A percentile compares a stretch with the other conserved stretches of the same genome.
These are phyloP conservation scores for Panicum virgatum DNA, from an alignment of 202 grass and related monocot species.

Conservation along the genomic window DNA sequence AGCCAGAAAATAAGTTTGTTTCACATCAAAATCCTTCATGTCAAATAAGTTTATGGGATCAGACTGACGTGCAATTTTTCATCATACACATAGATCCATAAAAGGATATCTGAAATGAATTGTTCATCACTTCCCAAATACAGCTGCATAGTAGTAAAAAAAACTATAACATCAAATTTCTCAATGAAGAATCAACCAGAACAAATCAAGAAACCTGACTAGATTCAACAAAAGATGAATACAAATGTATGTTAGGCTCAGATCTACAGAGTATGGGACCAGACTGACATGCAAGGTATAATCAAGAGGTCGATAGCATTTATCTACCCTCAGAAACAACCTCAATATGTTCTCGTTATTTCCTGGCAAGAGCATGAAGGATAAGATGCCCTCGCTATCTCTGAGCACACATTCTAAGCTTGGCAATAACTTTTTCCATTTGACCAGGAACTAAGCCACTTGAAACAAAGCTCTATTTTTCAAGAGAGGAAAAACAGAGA, in stretches of 20 bases:
- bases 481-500: not conserved
- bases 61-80: slow-evolving; percentile 74
- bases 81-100: slow-evolving; percentile 29
- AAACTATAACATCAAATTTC: too few species aligned
- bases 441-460: not conserved
- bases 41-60: slow-evolving; percentile 22
- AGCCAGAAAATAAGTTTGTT: too few species aligned
- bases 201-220: not conserved
- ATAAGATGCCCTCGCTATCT: not conserved
- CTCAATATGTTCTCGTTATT: slow-evolving; percentile 20
- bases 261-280: slow-evolving; percentile 15
- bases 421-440: not conserved
- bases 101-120: slow-evolving; percentile 39
- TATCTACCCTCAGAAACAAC: slow-evolving; percentile 39
- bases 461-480: not conserved
- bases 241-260: not conserved
- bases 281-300: slow-evolving; percentile 41
- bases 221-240: not conserved
- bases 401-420: slow-evolving; percentile 18
- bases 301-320: slow-evolving; percentile 31
- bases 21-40: not conserved
- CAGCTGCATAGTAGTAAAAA: too few species aligned
- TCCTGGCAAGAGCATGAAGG: not conserved
- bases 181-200: too few species aligned
- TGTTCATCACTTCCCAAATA: slow-evolving; percentile 36